Evolutionary conservation across 2,329 filamentous ascomycete genomes (phyloP).

Genomic region (Ceratocystis destructans): DNA sequence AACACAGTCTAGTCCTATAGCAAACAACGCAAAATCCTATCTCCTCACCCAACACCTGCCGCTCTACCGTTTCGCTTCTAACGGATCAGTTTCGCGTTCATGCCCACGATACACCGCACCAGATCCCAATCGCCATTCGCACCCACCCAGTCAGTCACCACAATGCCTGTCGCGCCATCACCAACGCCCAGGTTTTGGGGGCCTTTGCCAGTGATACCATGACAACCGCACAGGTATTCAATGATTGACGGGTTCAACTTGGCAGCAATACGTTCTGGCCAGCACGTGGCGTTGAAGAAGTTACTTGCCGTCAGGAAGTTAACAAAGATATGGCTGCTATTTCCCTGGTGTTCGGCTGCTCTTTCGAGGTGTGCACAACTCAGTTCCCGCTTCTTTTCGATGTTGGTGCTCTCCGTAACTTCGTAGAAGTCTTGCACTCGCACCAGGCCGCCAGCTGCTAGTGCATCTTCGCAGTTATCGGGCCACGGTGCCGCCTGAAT

Average conservation of each 20-base stretch:
- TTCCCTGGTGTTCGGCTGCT: slow-evolving; percentile 36
- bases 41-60: not conserved
- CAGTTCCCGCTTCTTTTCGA: slow-evolving; percentile 66
- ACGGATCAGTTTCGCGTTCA: slow-evolving; percentile 60
- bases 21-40: not conserved
- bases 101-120: slow-evolving; percentile 71
- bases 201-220: slow-evolving; percentile 40
- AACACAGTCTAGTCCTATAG: not conserved
- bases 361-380: slow-evolving; percentile 64
- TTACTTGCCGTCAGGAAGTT: slow-evolving; percentile 89
- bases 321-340: slow-evolving; percentile 39
- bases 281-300: slow-evolving; percentile 84
- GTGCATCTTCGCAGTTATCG: slow-evolving; percentile 71
- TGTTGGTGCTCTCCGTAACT: slow-evolving; percentile 58
- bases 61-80: slow-evolving; percentile 22
- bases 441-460: slow-evolving; percentile 55
- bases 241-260: slow-evolving; percentile 69
- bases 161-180: slow-evolving; percentile 69
- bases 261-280: slow-evolving; percentile 83
- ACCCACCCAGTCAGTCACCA: slow-evolving; percentile 91
- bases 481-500: slow-evolving; percentile 60
- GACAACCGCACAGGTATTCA: slow-evolving; percentile 46
- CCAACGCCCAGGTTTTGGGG: slow-evolving; percentile 41
- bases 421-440: slow-evolving; percentile 94
- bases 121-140: slow-evolving; percentile 80